Evolutionary conservation across 345 rosid species (phyloP).

Genomic region (Isatis tinctoria): DNA sequence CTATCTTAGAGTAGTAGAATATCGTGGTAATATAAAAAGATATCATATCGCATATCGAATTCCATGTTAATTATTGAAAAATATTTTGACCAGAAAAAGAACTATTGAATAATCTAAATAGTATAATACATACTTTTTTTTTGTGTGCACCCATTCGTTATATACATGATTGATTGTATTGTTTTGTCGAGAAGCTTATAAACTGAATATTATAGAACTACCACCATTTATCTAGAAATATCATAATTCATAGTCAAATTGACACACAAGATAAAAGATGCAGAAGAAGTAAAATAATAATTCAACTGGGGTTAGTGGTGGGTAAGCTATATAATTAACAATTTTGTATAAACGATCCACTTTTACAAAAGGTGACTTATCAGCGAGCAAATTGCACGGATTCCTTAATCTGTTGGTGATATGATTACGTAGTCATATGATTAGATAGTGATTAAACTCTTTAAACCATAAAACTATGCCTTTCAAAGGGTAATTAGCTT

Average conservation of each 20-base stretch:
- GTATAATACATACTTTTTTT: neutral
- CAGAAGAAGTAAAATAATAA: neutral
- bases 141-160: no score
- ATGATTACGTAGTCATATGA: conserved; percentile 29
- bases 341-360: neutral
- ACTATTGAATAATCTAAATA: neutral
- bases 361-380: conserved; percentile 16
- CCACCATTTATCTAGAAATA: neutral
- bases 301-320: neutral
- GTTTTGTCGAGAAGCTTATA: neutral
- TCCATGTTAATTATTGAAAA: neutral
- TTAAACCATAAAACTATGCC: conserved; percentile 5
- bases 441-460: conserved; percentile 1
- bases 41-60: neutral
- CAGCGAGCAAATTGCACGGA: conserved; percentile 19
- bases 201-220: neutral
- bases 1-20: neutral
- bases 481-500: conserved; percentile 10
- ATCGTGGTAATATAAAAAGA: neutral
- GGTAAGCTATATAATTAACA: conserved; percentile 6
- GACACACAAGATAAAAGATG: neutral
- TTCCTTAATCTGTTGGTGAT: conserved; percentile 19
- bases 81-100: neutral
- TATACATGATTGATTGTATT: neutral
- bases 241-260: neutral